Evolutionary conservation across 176 grass and related monocot genomes (phyloP).

Genomic region (Carex parvula): DNA sequence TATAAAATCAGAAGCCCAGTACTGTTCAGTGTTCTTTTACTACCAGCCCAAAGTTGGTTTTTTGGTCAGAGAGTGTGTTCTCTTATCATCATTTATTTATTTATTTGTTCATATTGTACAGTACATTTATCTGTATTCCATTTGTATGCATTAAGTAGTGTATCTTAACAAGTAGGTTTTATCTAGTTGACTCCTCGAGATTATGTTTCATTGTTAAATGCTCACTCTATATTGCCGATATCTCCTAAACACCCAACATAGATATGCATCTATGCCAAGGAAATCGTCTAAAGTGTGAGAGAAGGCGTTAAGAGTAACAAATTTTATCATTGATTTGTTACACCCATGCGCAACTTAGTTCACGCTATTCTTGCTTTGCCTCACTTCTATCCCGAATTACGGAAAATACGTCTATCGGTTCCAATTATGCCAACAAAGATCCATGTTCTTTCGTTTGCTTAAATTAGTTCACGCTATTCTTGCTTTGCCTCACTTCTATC

Average conservation of each 20-base stretch:
- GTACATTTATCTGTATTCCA: constrained; percentile 4
- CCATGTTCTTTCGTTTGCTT: not conserved
- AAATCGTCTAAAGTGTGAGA: not conserved
- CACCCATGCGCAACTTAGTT: not conserved
- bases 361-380: not conserved
- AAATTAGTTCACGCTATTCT: not conserved
- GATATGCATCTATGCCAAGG: not conserved
- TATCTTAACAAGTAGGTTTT: constrained; percentile 11
- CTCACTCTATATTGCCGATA: not conserved
- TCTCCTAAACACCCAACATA: not conserved
- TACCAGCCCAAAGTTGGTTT: not conserved
- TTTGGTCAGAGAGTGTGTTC: not conserved
- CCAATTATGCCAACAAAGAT: not conserved
- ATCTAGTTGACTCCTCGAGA: not conserved
- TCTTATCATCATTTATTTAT: constrained; percentile 9
- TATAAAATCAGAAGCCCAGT: not conserved
- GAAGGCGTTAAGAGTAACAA: not conserved
- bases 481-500: not conserved
- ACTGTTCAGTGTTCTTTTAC: not conserved
- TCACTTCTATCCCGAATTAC: not conserved
- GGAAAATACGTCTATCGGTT: not conserved
- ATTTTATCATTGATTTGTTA: not conserved
- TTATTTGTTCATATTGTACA: constrained; percentile 17
- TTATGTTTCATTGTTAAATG: constrained; percentile 14
- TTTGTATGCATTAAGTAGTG: constrained; percentile 15